Evolutionary conservation across 2,329 filamentous ascomycete species (phyloP).

Genomic region (Sporothrix euskadiensis): DNA sequence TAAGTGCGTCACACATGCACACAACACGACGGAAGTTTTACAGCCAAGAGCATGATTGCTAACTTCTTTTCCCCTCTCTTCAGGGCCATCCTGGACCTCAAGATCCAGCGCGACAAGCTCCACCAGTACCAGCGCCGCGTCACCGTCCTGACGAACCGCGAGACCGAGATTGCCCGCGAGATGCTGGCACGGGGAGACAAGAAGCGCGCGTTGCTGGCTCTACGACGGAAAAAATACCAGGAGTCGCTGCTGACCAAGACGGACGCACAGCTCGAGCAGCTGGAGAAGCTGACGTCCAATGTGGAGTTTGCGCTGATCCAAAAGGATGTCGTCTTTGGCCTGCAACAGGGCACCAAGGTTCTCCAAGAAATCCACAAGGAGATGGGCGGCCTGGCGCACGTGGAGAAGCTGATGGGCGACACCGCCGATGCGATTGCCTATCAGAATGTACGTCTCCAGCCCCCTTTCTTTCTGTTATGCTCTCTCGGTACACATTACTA

Average conservation of each 20-base stretch:
- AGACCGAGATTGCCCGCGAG: constrained; percentile 81
- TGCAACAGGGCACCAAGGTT: constrained; percentile 88
- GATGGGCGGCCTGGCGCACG: constrained; percentile 91
- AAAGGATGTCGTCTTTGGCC: constrained; percentile 89
- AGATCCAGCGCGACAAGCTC: constrained; percentile 94
- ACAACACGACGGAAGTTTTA: too few species aligned
- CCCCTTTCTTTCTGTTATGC: too few species aligned
- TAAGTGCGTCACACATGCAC: constrained; percentile 58
- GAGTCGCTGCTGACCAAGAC: constrained; percentile 85
- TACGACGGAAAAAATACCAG: constrained; percentile 96
- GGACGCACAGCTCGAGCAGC: constrained; percentile 87
- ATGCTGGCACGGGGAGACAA: constrained; percentile 81
- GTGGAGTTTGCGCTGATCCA: constrained; percentile 97
- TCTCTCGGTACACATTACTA: neutral
- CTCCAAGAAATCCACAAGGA: constrained; percentile 89
- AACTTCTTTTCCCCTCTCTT: neutral
- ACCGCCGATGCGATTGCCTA: constrained; percentile 88
- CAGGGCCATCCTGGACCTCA: constrained; percentile 96
- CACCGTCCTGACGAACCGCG: constrained; percentile 77
- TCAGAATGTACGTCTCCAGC: constrained; percentile 63
- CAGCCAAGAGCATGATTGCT: neutral
- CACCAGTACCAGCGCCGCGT: constrained; percentile 95
- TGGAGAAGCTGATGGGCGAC: constrained; percentile 94
- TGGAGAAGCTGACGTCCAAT: constrained; percentile 82
- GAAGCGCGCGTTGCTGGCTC: constrained; percentile 76